Base-by-base conservation (phyloP, 2,329 filamentous ascomycete genomes). In the Cladophialophora psammophila region DNA sequence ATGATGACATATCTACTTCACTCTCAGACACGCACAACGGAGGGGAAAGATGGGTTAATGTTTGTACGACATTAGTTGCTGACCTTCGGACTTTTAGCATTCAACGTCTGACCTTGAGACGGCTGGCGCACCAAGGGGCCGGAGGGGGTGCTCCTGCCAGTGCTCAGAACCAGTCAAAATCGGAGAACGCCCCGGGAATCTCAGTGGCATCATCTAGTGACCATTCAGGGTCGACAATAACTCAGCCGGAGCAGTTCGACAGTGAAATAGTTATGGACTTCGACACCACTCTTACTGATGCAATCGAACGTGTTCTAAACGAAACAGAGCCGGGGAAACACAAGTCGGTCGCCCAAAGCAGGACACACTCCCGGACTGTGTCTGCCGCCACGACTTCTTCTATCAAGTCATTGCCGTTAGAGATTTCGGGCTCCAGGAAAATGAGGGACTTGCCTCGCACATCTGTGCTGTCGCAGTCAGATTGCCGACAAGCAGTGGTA, bases 261-360 rank as follows among this genome's bases (percentile, higher is more conserved):
- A 83, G 85, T 68, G 85, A 88, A 68, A 76, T 77, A 2, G 82
- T 88, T 56, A 84, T 86, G 82, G 85, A 87, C 69, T 81, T 86
- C 60, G 86, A 88, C 67, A 80, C 81, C n/a, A 86, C 81, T 2
- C 78, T 88, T 0, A 83, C 86, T 40, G 85, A 87, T 72, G 86
- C 85, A 7, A 79, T 88, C 26, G 86, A 88, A 72, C 82, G 84
- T 60, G 82, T 87, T 9, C 77, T 88, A 2, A 68, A 63, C 32
- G 67, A 71, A 38, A 53, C 61, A 12, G 67, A 69, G 20, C 61
- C 38, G 12, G 35, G 57, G 8, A 57, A 34, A 20, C 60, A 64
- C 15, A 66, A 59, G 12, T 53, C 64, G 26, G 53, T 52, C 6
- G 45, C 56, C 8, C 56, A 66, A n/a, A 63, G 63, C 5, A 65